phyloP scores from a whole-genome alignment of 257 asterid species.

The Cinchona pubescens region DNA sequence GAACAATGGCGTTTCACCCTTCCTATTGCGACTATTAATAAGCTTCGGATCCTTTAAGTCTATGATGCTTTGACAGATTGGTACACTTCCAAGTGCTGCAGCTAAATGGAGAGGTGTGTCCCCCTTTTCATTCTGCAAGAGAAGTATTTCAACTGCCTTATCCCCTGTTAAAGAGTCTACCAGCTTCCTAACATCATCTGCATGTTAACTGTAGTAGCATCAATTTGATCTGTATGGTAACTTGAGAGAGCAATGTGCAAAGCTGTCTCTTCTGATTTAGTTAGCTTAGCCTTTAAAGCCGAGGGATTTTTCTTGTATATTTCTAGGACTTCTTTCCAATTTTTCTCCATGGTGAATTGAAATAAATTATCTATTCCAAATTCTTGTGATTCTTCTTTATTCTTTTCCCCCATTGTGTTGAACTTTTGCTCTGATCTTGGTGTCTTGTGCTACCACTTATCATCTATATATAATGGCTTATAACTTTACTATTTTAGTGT shows the following conservation, averaged over 20 bases:
- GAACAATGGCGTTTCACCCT: constrained; percentile 47
- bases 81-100: constrained; percentile 37
- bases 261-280: constrained; percentile 45
- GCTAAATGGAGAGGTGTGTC: constrained; percentile 54
- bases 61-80: constrained; percentile 15
- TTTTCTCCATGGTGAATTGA: constrained; percentile 27
- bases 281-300: constrained; percentile 23
- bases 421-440: not conserved
- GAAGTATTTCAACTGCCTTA: not conserved
- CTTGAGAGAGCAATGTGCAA: constrained; percentile 46
- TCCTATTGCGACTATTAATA: constrained; percentile 17
- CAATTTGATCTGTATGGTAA: constrained; percentile 17
- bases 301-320: not conserved
- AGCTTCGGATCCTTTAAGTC: too few relatives aligned
- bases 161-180: not conserved
- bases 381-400: not conserved
- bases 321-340: constrained; percentile 27
- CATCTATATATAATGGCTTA: too few relatives aligned
- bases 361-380: constrained; percentile 21
- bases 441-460: too few relatives aligned
- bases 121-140: constrained; percentile 26
- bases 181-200: constrained; percentile 11
- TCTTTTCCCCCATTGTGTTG: not conserved
- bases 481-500: too few relatives aligned
- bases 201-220: not conserved